phyloP scores from a whole-genome alignment of 805 yeast species.

The Metschnikowia shivogae region DNA sequence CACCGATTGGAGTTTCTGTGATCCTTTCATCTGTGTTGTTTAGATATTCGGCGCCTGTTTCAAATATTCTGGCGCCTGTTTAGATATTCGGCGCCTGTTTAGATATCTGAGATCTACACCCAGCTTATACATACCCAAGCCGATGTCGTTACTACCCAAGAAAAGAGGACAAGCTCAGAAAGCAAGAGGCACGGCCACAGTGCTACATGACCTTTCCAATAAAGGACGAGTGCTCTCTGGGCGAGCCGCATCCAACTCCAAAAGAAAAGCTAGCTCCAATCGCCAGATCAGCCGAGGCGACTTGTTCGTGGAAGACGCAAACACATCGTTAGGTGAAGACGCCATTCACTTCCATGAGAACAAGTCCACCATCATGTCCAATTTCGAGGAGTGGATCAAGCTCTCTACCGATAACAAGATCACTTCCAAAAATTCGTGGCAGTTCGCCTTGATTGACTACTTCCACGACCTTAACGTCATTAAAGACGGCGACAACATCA shows the following conservation, averaged over 20 bases:
- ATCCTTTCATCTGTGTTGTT: too few relatives aligned
- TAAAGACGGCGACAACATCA: slow-evolving; percentile 69
- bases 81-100: too few relatives aligned
- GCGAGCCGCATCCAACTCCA: slow-evolving; percentile 16
- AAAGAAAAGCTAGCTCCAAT: slow-evolving; percentile 20
- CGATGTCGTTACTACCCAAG: slow-evolving; percentile 20
- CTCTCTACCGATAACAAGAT: slow-evolving; percentile 57
- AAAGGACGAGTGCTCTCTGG: slow-evolving; percentile 28
- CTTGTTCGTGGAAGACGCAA: slow-evolving; percentile 17
- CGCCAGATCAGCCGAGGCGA: slow-evolving; percentile 20
- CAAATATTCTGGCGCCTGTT: too few relatives aligned
- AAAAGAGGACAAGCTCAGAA: slow-evolving; percentile 16
- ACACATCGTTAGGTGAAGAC: slow-evolving; percentile 26
- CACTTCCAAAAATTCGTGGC: slow-evolving; percentile 84
- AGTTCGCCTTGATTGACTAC: slow-evolving; percentile 85
- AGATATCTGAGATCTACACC: too few relatives aligned
- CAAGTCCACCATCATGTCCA: slow-evolving; percentile 38
- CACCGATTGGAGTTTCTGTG: too few relatives aligned
- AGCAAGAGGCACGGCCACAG: slow-evolving; percentile 14
- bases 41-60: too few relatives aligned
- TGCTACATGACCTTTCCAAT: slow-evolving; percentile 27
- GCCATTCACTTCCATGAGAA: slow-evolving; percentile 42
- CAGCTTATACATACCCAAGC: too few relatives aligned
- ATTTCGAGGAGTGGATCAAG: slow-evolving; percentile 48
- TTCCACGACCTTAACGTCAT: slow-evolving; percentile 78